phyloP scores from a whole-genome alignment of 495 filamentous ascomycete genomes.

The Antarctomyces pellizariae region DNA sequence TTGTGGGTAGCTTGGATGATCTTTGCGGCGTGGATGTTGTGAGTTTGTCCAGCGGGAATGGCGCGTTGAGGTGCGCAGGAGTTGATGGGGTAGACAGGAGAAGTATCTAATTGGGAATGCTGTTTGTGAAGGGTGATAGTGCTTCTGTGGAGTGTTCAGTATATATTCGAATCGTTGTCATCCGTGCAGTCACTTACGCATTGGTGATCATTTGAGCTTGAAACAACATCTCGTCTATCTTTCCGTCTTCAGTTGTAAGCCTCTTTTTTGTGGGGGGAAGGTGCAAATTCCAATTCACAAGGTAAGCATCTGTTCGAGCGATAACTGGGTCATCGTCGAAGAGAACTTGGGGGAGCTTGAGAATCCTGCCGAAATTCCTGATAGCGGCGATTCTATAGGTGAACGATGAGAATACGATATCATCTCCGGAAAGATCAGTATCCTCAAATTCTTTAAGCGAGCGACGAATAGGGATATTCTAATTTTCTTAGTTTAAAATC shows the following conservation, averaged over 20 bases:
- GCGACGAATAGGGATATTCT: slow-evolving; percentile 37
- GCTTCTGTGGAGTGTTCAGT: slow-evolving; percentile 12
- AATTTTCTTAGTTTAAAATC: slow-evolving; percentile 4
- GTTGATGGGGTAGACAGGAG: slow-evolving; percentile 26
- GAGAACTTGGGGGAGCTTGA: slow-evolving; percentile 25
- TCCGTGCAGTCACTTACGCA: slow-evolving; percentile 20
- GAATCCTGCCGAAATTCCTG: slow-evolving; percentile 51
- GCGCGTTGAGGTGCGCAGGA: slow-evolving; percentile 32
- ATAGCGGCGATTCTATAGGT: slow-evolving; percentile 54
- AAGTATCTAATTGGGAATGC: slow-evolving; percentile 33
- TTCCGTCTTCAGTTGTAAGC: slow-evolving; percentile 38
- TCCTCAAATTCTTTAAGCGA: slow-evolving; percentile 51
- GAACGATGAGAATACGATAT: slow-evolving; percentile 52
- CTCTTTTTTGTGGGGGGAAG: slow-evolving; percentile 54
- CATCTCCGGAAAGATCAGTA: slow-evolving; percentile 34
- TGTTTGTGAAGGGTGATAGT: slow-evolving; percentile 59
- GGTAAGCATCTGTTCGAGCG: slow-evolving; percentile 41
- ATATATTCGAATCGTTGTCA: slow-evolving; percentile 1
- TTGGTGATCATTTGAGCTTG: slow-evolving; percentile 70
- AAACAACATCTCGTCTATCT: slow-evolving; percentile 77
- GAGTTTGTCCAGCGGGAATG: slow-evolving; percentile 28
- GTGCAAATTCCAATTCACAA: slow-evolving; percentile 67
- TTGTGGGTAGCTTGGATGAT: slow-evolving; percentile 55
- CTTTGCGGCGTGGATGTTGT: slow-evolving; percentile 56
- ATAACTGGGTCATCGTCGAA: slow-evolving; percentile 22